Conservation (phyloP, 768 basidiomycete genomes). For the Rhodotorula toruloides region DNA sequence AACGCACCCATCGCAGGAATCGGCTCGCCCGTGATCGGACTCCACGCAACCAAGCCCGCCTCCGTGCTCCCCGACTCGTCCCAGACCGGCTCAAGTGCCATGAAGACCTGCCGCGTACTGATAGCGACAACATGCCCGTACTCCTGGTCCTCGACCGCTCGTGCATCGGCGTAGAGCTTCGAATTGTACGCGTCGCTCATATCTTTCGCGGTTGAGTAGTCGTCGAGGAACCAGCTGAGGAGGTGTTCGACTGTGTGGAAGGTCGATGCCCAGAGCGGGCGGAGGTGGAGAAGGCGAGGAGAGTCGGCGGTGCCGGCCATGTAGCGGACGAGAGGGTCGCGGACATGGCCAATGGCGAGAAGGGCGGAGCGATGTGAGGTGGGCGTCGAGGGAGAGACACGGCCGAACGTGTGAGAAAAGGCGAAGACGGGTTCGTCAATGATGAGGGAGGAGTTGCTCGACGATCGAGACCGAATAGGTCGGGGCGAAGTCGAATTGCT, state of each 20-base stretch:
- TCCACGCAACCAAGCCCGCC: constrained; percentile 4
- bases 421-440: constrained; percentile 36
- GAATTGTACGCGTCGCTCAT: constrained; percentile 19
- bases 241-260: constrained; percentile 1
- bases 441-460: neutral
- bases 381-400: constrained; percentile 2
- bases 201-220: neutral
- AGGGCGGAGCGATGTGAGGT: constrained; percentile 8
- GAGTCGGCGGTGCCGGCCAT: neutral
- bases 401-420: constrained; percentile 21
- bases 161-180: constrained; percentile 30
- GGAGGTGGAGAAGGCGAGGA: neutral
- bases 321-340: constrained; percentile 28
- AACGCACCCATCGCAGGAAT: constrained; percentile 16
- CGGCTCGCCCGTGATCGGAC: constrained; percentile 16
- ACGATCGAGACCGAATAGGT: neutral
- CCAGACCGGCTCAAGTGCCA: constrained; percentile 30
- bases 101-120: constrained; percentile 26
- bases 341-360: constrained; percentile 31
- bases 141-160: constrained; percentile 21
- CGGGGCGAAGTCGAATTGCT: constrained; percentile 6
- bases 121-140: constrained; percentile 25
- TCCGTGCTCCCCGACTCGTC: constrained; percentile 3
- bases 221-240: constrained; percentile 12
- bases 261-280: constrained; percentile 20